A percentile compares a stretch with the other conserved stretches of the same genome.
Evolutionary conservation across 129 eudicot species (phyloP).

Genomic region (Scalesia atractyloides): DNA sequence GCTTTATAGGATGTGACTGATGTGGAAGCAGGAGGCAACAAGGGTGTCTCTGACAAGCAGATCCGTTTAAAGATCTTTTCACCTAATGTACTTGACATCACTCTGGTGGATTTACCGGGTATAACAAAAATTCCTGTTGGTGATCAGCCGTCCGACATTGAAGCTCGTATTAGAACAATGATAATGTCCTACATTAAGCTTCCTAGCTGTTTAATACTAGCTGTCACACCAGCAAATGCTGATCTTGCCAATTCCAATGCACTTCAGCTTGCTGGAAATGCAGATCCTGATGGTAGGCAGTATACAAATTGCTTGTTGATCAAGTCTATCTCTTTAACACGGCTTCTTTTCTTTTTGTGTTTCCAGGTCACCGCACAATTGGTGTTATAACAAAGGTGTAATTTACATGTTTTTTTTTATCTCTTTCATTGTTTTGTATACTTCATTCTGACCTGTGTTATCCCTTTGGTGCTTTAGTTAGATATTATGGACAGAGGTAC

Average conservation of each 20-base stretch:
- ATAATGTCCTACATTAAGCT: slow-evolving; percentile 83
- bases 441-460: slow-evolving; percentile 5
- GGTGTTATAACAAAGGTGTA: slow-evolving; percentile 94
- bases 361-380: slow-evolving; percentile 89
- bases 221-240: slow-evolving; percentile 96
- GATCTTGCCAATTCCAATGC: slow-evolving; percentile 98
- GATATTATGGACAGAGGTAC: slow-evolving; percentile 99
- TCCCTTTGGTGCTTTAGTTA: slow-evolving; percentile 57
- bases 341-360: slow-evolving; percentile 13
- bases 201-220: slow-evolving; percentile 81
- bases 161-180: slow-evolving; percentile 93
- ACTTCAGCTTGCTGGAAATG: slow-evolving; percentile 92
- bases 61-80: slow-evolving; percentile 94
- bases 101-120: slow-evolving; percentile 93
- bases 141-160: slow-evolving; percentile 96
- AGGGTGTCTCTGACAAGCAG: slow-evolving; percentile 94
- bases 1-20: slow-evolving; percentile 78
- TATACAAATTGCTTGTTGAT: slow-evolving; percentile 12
- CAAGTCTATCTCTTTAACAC: slow-evolving; percentile 17
- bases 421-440: slow-evolving; percentile 12
- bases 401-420: slow-evolving; percentile 11
- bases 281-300: slow-evolving; percentile 90
- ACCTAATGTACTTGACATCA: slow-evolving; percentile 96
- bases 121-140: slow-evolving; percentile 98
- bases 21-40: slow-evolving; percentile 93